phyloP scores from a whole-genome alignment of 179 eudicot genomes.

The Nepenthes alata region DNA sequence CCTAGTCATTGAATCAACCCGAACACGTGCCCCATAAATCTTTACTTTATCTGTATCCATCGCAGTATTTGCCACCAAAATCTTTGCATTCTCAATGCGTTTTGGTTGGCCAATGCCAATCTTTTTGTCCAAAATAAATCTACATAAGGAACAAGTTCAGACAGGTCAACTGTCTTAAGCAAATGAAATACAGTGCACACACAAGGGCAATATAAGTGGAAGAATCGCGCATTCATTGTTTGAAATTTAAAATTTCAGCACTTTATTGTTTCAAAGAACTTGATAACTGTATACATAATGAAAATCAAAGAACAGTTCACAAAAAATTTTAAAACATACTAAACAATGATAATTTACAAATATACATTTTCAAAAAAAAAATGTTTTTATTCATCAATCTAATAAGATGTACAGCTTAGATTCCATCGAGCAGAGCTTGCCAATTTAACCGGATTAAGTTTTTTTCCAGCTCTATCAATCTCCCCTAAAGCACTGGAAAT shows the following conservation, averaged over 20 bases:
- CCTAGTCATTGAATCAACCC: conserved; percentile 96
- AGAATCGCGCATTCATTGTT: too few relatives aligned
- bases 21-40: conserved; percentile 95
- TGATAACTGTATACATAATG: neutral
- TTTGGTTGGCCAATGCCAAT: conserved; percentile 97
- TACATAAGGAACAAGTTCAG: conserved; percentile 14
- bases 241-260: too few relatives aligned
- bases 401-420: too few relatives aligned
- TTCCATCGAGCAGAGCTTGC: too few relatives aligned
- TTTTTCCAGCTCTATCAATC: too few relatives aligned
- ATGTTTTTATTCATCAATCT: too few relatives aligned
- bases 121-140: conserved; percentile 93
- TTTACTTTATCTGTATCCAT: conserved; percentile 99
- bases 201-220: too few relatives aligned
- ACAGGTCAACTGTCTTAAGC: neutral
- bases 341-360: neutral
- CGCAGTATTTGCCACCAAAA: conserved; percentile 93
- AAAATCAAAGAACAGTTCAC: neutral
- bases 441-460: too few relatives aligned
- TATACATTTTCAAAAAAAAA: neutral
- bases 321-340: neutral
- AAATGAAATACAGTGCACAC: too few relatives aligned
- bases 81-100: conserved; percentile 92
- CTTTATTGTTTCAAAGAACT: too few relatives aligned
- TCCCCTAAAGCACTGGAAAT: too few relatives aligned